Percentiles rank a stretch among this genome's conserved stretches.
Conservation (phyloP, 495 filamentous ascomycete genomes). For the Glonium stellatum region DNA sequence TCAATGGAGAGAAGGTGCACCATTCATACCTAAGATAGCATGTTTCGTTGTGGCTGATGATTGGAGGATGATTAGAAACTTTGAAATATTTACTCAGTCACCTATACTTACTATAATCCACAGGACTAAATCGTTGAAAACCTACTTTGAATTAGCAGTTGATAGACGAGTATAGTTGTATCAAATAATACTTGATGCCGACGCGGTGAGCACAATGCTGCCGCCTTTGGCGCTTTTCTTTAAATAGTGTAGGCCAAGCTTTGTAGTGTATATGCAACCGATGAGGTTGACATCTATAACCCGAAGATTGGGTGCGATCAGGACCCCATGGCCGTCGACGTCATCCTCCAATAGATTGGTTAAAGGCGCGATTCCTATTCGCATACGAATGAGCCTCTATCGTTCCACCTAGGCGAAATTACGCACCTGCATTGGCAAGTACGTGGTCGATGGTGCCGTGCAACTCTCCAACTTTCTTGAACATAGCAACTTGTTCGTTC, state of each 20-base stretch:
- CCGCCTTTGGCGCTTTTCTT: conserved; percentile 16
- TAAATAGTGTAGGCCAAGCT: conserved; percentile 17
- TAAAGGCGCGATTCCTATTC: conserved; percentile 9
- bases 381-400: neutral
- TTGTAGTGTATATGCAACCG: conserved; percentile 22
- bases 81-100: neutral
- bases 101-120: conserved; percentile 3
- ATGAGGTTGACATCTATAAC: conserved; percentile 25
- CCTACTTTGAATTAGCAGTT: neutral
- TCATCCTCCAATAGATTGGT: conserved; percentile 16
- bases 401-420: neutral
- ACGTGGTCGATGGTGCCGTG: conserved; percentile 22
- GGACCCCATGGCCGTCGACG: conserved; percentile 20
- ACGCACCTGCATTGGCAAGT: conserved; percentile 24
- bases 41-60: neutral
- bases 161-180: neutral
- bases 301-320: conserved; percentile 10
- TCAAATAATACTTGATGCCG: conserved; percentile 17
- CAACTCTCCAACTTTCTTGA: conserved; percentile 18
- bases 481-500: conserved; percentile 15
- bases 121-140: conserved; percentile 21
- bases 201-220: conserved; percentile 30
- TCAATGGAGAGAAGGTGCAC: neutral
- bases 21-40: neutral
- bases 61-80: neutral